Evolutionary conservation across 257 asterid species (phyloP), one percentile per base, ranked within the genome.

Genomic region (Capsicum pubescens): DNA sequence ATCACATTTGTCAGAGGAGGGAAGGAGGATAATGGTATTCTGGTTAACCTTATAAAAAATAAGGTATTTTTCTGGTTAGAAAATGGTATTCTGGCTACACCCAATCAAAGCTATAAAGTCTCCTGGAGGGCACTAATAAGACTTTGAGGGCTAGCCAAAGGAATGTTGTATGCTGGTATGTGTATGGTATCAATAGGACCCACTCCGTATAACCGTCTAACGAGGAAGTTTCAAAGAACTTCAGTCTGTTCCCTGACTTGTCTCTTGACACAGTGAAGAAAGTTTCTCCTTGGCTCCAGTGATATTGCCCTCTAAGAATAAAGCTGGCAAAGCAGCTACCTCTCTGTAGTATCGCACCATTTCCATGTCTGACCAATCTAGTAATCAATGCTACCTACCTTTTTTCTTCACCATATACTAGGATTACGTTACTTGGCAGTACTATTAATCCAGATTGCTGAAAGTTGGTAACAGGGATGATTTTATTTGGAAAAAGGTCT

Each of bases 1-100:
- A 26, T 50, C 81, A 14, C 50, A 74, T 74, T 69, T 50, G 61
- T 50, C 61, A 52, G 81, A 19, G 78, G 56, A 69, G 56, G 76
- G 32, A 26, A 26, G 32, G 50, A 69, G 77, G 55, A 16, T 69
- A 69, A 69, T 39, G 2, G 32, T 42, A 69, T 63, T 26, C 17
- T 63, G 44, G 71, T 64, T 26, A 64, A 26, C 9, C n/a, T 64
- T 69, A 69, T 39, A 17, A 16, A 69, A 8, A 8, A 69, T 14
- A 8, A 42, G 78, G 32, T 16, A 69, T 16, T 69, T 39, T 69
- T 42, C 78, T 16, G 55, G 55, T 69, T 69, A 9, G 78, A 16
- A 69, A 69, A 69, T 69, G 55, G 78, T 39, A 16, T 69, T 69
- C 55, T 69, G 35, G 32, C 55, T 69, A 69, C 35, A 69, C 32